These are phyloP conservation scores for Penicillium sp. DNA, from an alignment of 2,329 filamentous ascomycete genomes.

Conservation along the genomic window DNA sequence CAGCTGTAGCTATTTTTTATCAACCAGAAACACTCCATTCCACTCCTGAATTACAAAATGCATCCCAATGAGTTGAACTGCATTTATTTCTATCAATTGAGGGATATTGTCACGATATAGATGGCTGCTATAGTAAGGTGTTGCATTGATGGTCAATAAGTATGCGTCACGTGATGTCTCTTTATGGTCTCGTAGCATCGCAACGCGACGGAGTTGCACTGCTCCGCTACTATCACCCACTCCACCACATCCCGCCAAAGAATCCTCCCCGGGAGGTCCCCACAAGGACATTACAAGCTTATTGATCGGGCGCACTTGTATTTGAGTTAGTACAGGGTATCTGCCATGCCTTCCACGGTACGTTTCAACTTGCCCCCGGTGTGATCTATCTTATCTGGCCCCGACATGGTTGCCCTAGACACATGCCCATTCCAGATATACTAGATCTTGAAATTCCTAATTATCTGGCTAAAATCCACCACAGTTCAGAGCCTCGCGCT, in stretches of 20 bases:
- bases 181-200: constrained; percentile 2
- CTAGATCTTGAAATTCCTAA: background rate
- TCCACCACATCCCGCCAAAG: background rate
- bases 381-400: constrained; percentile 2
- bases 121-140: background rate
- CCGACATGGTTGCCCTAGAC: background rate
- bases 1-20: constrained; percentile 14
- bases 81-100: background rate
- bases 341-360: constrained; percentile 37
- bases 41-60: background rate
- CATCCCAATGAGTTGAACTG: background rate
- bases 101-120: background rate
- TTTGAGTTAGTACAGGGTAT: background rate
- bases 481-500: constrained; percentile 57
- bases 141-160: background rate
- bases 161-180: constrained; percentile 14
- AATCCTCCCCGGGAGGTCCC: background rate
- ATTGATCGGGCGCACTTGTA: background rate
- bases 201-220: constrained; percentile 12
- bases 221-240: constrained; percentile 3
- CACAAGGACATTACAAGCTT: background rate
- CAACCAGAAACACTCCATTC: constrained; percentile 9
- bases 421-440: background rate
- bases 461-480: constrained; percentile 13
- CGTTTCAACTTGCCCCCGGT: constrained; percentile 19